Evolutionary conservation across 257 asterid species (phyloP).

Genomic region (Solanum dulcamara): DNA sequence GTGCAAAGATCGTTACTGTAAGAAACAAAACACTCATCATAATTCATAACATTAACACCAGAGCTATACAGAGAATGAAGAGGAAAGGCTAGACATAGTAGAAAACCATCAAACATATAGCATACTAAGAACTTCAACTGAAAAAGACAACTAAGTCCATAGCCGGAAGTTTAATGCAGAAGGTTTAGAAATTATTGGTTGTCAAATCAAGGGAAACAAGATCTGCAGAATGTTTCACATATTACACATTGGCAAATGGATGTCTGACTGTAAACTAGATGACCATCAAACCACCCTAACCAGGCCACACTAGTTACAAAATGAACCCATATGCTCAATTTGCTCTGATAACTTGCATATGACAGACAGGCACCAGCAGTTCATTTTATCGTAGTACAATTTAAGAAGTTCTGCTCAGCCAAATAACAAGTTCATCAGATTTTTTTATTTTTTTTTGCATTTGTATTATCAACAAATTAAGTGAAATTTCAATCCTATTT

Average conservation of each 20-base stretch:
- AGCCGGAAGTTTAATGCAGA: neutral
- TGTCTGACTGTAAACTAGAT: neutral
- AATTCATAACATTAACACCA: neutral
- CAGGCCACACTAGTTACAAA: neutral
- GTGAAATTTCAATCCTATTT: neutral
- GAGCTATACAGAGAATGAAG: neutral
- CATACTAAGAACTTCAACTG: neutral
- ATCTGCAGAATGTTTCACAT: neutral
- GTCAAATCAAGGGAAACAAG: neutral
- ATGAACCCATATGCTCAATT: neutral
- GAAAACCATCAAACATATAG: neutral
- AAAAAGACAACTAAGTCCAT: neutral
- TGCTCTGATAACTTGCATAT: neutral
- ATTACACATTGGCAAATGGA: neutral
- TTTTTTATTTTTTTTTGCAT: neutral
- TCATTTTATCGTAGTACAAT: neutral
- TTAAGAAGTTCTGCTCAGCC: neutral
- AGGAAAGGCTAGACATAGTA: neutral
- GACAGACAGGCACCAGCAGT: neutral
- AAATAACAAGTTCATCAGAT: neutral
- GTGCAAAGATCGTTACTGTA: neutral
- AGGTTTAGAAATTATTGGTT: neutral
- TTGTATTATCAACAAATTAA: no score
- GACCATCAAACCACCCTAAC: neutral
- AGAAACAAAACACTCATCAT: neutral